Base-by-base conservation (phyloP, 805 yeast genomes). In the Brettanomyces naardenensis region DNA sequence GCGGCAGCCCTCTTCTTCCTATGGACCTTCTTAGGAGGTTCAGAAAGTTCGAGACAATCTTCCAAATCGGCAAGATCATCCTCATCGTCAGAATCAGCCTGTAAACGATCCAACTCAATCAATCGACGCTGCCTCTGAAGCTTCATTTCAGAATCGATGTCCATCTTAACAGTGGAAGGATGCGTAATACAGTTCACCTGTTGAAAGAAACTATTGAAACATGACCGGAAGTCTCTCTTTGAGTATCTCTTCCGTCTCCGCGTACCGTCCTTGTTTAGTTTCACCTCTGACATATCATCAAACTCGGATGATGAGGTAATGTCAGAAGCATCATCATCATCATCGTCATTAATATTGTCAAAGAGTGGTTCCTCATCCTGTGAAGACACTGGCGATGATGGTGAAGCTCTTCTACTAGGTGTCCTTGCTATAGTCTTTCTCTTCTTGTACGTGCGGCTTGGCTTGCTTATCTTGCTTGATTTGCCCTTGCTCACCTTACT, bases 91-190 rank as follows among this genome's bases (percentile, higher is more conserved):
- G 42, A 23, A 28, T 38, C 34, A 18, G 38, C 30, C 11, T 15
- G 28, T 14, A 21, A 28, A 13, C 33, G 41, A 18, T 51, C 59
- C 26, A 56, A 35, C 33, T 56, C 55, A 11, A 56, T 43, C 22
- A 56, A 42, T 32, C 59, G 40, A 36, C 51, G 49, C 32, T 56
- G 61, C 33, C 59, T 51, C 39, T 54, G 59, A 14, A 56, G 44
- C 35, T 53, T 56, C 57, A 56, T 52, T 33, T 54, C 56, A 23
- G 50, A 43, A 38, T 50, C 45, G 3, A 52, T 25, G 34, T 54
- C 58, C 17, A 54, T 47, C 4, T 51, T 48, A 5, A 39, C n/a
- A 3, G 46, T 35, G 6, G 55, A 48, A 3, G 54, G 53, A 35
- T 52, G 54, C 11, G 56, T 46, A 28, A 47, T 39, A 14, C 44